These are phyloP conservation scores for Zopfochytrium polystomum DNA, from an alignment of 371 early-diverging fungal species.

Conservation along the genomic window DNA sequence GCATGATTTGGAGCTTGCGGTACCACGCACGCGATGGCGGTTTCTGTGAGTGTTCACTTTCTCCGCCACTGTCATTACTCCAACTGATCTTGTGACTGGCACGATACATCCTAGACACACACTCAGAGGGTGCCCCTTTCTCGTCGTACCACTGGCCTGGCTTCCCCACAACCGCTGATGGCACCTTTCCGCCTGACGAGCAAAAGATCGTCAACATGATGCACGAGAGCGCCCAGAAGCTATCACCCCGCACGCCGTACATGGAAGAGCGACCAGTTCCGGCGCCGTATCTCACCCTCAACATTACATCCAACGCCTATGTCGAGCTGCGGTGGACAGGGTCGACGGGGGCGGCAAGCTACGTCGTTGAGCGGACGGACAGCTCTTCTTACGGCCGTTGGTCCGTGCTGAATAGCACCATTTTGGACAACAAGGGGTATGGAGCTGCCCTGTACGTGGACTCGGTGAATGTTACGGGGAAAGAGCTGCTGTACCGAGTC, in stretches of 20 bases:
- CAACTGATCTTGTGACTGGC: not conserved
- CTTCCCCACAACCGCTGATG: constrained; percentile 5
- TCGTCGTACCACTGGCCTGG: no score
- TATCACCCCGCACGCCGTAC: constrained; percentile 5
- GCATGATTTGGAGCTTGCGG: constrained; percentile 19
- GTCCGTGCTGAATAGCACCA: no score
- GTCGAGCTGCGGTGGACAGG: constrained; percentile 18
- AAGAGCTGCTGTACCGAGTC: no score
- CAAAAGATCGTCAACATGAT: constrained; percentile 1
- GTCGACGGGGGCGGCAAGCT: constrained; percentile 8
- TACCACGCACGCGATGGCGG: no score
- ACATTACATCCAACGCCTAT: not conserved
- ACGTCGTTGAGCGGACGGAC: constrained; percentile 20
- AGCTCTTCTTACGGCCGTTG: no score
- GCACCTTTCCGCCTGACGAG: constrained; percentile 28
- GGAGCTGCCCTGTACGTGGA: no score
- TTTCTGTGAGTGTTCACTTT: constrained; percentile 24
- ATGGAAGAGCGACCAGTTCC: not conserved
- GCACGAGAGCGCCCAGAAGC: not conserved
- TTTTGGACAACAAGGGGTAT: no score
- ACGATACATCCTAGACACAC: constrained; percentile 21
- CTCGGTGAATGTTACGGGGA: no score
- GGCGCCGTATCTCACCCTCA: constrained; percentile 3
- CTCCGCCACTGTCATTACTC: not conserved
- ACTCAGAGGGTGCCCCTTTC: constrained; percentile 28